Evolutionary conservation across 257 asterid species (phyloP).

Genomic region (Rehmannia glutinosa): DNA sequence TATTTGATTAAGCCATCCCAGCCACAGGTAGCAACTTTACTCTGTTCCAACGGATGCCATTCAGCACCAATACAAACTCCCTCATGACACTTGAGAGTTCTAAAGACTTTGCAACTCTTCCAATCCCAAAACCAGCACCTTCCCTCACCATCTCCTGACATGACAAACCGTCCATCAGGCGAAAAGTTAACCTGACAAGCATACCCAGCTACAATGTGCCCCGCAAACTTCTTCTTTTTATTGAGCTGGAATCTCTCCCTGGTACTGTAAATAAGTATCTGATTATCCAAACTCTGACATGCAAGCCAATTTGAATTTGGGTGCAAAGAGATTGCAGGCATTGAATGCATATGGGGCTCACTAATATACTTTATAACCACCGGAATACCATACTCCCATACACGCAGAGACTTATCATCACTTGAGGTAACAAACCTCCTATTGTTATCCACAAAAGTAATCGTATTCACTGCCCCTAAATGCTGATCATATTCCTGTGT

Average conservation of each 20-base stretch:
- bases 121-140: slow-evolving; percentile 99
- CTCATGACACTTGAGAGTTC: slow-evolving; percentile 89
- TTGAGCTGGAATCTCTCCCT: slow-evolving; percentile 96
- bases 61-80: slow-evolving; percentile 93
- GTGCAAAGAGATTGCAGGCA: slow-evolving; percentile 90
- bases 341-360: slow-evolving; percentile 99
- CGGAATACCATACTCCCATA: slow-evolving; percentile 98
- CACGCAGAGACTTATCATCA: slow-evolving; percentile 93
- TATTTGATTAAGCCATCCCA: slow-evolving; percentile 99
- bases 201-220: slow-evolving; percentile 94
- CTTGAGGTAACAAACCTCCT: slow-evolving; percentile 98
- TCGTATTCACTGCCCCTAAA: slow-evolving; percentile 95
- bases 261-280: slow-evolving; percentile 88
- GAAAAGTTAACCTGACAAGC: slow-evolving; percentile 99
- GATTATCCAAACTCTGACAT: slow-evolving; percentile 98
- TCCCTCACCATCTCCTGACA: slow-evolving; percentile 99
- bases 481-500: slow-evolving; percentile 99
- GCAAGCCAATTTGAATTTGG: slow-evolving; percentile 97
- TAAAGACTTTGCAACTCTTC: slow-evolving; percentile 96
- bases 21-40: slow-evolving; percentile 99
- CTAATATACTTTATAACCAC: slow-evolving; percentile 97
- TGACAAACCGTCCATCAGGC: slow-evolving; percentile 93
- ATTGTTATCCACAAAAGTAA: slow-evolving; percentile 91
- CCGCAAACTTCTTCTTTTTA: slow-evolving; percentile 97
- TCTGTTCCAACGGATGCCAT: slow-evolving; percentile 99